phyloP scores from a whole-genome alignment of 768 basidiomycete species.

The Lactarius trivialis region DNA sequence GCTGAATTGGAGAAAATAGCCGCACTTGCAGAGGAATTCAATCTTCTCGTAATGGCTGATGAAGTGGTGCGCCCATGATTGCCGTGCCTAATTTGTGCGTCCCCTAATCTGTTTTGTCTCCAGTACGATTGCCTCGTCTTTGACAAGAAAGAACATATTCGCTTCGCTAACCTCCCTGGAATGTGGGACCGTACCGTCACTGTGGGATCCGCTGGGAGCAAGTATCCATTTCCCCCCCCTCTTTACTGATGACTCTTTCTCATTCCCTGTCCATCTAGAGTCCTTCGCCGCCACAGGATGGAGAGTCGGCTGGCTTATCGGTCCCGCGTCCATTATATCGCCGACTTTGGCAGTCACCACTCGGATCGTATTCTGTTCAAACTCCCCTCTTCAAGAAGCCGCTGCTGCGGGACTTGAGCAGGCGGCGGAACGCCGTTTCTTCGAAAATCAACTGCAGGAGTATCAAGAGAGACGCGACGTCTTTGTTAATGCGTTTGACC shows the following conservation, averaged over 20 bases:
- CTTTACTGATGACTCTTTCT: background rate
- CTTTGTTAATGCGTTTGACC: constrained; percentile 75
- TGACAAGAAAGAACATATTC: constrained; percentile 81
- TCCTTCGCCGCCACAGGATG: constrained; percentile 96
- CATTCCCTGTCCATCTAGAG: constrained; percentile 42
- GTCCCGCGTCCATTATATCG: constrained; percentile 69
- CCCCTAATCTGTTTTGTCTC: background rate
- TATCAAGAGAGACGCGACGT: constrained; percentile 76
- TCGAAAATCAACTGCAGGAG: constrained; percentile 65
- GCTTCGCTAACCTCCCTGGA: constrained; percentile 89
- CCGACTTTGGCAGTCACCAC: constrained; percentile 89
- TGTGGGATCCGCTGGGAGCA: constrained; percentile 92
- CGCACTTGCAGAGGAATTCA: constrained; percentile 81
- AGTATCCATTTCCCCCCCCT: constrained; percentile 25
- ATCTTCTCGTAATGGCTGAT: constrained; percentile 88
- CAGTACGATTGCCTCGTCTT: constrained; percentile 94
- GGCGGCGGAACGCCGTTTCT: constrained; percentile 64
- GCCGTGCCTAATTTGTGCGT: background rate
- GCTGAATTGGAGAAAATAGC: constrained; percentile 83
- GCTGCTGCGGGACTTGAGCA: constrained; percentile 85
- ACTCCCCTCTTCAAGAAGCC: constrained; percentile 93
- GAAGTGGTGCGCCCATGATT: constrained; percentile 72
- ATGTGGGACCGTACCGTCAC: constrained; percentile 99
- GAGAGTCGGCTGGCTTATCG: constrained; percentile 96
- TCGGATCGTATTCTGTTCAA: constrained; percentile 92